Percentiles rank a stretch among this genome's conserved stretches.
Evolutionary conservation across 495 filamentous ascomycete genomes (phyloP).

Genomic region (Penicillium daleae): DNA sequence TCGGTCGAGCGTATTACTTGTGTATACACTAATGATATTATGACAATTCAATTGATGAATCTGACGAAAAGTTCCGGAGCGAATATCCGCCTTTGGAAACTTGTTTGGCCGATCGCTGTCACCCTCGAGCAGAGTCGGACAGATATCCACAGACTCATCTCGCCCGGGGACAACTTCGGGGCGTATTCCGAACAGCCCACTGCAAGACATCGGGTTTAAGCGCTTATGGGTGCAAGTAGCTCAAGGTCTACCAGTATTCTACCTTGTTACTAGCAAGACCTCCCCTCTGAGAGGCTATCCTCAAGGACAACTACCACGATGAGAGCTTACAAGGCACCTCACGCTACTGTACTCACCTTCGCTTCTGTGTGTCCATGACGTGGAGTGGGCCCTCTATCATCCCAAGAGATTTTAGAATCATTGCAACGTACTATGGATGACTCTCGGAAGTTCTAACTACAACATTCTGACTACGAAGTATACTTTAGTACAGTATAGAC

Average conservation of each 20-base stretch:
- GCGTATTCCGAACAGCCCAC: neutral
- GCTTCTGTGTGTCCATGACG: conserved; percentile 1
- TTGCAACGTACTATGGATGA: neutral
- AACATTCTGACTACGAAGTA: too few relatives aligned
- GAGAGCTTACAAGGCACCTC: too few relatives aligned
- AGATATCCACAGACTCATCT: neutral
- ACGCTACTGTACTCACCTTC: neutral
- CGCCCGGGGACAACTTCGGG: neutral
- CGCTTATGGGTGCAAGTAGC: too few relatives aligned
- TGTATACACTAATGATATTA: neutral
- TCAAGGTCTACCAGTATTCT: neutral
- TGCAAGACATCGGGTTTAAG: neutral
- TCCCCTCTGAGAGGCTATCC: too few relatives aligned
- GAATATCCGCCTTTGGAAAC: neutral
- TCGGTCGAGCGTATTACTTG: neutral
- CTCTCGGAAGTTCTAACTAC: neutral
- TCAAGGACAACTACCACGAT: too few relatives aligned
- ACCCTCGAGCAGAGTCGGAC: neutral
- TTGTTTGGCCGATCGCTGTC: neutral
- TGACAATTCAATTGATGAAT: neutral
- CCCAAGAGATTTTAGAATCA: neutral
- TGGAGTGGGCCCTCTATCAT: neutral
- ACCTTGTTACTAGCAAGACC: too few relatives aligned
- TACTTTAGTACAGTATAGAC: neutral
- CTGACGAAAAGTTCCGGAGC: neutral